These are phyloP conservation scores for Ophiobolus disseminans DNA, from an alignment of 2,329 filamentous ascomycete species.

Conservation along the genomic window DNA sequence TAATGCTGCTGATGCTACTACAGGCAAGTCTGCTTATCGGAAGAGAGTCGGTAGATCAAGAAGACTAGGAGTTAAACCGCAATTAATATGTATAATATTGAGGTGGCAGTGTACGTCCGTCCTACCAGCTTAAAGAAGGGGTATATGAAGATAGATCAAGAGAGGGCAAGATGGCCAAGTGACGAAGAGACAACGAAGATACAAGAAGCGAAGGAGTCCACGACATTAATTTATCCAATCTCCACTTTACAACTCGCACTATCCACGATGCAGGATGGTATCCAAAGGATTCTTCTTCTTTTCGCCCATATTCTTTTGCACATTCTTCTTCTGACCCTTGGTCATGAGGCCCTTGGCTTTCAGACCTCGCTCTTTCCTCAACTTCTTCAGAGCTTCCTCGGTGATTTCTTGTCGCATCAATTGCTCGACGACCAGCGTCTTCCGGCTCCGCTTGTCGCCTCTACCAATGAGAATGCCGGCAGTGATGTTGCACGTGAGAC, in stretches of 20 bases:
- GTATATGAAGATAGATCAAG: too few species aligned
- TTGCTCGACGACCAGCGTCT: conserved; percentile 82
- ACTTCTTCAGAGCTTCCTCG: conserved; percentile 64
- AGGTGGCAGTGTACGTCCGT: too few species aligned
- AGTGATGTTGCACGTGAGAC: conserved; percentile 77
- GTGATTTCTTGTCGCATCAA: conserved; percentile 80
- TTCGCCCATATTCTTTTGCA: conserved; percentile 25
- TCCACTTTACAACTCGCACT: conserved; percentile 3
- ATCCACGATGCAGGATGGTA: conserved; percentile 36
- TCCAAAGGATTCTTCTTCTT: conserved; percentile 35
- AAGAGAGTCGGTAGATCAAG: too few species aligned
- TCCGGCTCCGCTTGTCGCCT: conserved; percentile 77
- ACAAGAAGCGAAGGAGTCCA: too few species aligned
- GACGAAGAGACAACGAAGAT: too few species aligned
- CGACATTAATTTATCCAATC: conserved; percentile 3
- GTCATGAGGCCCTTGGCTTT: conserved; percentile 38
- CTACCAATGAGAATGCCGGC: conserved; percentile 78
- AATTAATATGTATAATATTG: too few species aligned
- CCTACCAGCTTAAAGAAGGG: too few species aligned
- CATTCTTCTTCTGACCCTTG: conserved; percentile 31
- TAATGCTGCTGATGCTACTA: too few species aligned
- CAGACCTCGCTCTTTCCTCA: conserved; percentile 54
- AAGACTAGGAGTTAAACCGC: too few species aligned
- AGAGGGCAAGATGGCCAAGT: too few species aligned
- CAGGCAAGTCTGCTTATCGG: too few species aligned